Evolutionary conservation across 177 flowering plant genomes (phyloP).

Genomic region (Vitis hybrid): DNA sequence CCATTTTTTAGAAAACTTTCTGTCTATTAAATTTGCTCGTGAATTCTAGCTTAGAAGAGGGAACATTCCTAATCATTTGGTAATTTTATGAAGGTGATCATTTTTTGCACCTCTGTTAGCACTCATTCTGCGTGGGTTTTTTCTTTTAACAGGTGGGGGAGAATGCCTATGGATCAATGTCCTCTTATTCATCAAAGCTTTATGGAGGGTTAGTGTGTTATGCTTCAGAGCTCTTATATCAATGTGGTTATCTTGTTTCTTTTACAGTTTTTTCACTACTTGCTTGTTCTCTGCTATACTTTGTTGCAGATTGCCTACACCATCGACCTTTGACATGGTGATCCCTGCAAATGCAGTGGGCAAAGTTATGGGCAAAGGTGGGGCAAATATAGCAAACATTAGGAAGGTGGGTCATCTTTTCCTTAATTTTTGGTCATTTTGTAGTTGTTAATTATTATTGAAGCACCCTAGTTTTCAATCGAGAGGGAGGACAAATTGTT

Average conservation of each 20-base stretch:
- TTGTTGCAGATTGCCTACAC: slow-evolving; percentile 50
- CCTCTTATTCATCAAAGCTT: slow-evolving; percentile 69
- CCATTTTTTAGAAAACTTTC: no score
- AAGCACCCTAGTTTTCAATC: not conserved
- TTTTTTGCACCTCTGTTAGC: not conserved
- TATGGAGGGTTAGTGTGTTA: slow-evolving; percentile 70
- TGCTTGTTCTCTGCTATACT: not conserved
- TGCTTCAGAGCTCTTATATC: not conserved
- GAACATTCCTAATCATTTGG: not conserved
- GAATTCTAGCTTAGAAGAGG: not conserved
- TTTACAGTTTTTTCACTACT: not conserved
- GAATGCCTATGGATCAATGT: slow-evolving; percentile 63
- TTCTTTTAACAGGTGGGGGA: slow-evolving; percentile 59
- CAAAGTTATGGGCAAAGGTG: slow-evolving; percentile 93
- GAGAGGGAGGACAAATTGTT: not conserved
- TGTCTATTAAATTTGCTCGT: not conserved
- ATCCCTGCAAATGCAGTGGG: slow-evolving; percentile 90
- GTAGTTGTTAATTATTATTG: not conserved
- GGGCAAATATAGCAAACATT: slow-evolving; percentile 76
- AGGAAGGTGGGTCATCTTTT: slow-evolving; percentile 56
- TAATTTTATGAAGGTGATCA: not conserved
- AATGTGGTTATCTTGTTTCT: not conserved
- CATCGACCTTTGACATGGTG: slow-evolving; percentile 68
- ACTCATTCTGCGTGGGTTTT: not conserved
- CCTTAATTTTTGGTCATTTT: not conserved